Base-by-base conservation (phyloP, 306 rosid species). In the Clitoria ternatea region DNA sequence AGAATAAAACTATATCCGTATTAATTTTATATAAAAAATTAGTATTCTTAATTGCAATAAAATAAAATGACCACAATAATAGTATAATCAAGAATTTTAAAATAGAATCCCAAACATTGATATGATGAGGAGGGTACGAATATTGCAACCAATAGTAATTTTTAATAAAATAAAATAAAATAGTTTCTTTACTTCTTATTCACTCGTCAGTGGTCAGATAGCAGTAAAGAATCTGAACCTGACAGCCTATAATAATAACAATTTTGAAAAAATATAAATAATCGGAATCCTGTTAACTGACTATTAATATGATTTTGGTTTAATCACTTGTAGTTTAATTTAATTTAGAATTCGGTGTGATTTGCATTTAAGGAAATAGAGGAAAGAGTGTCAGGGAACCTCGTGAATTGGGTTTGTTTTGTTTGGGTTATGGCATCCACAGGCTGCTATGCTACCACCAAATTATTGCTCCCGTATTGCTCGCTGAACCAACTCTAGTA, bases 381-480 rank as follows among this genome's bases (percentile, higher is more conserved):
- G 47, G 22, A n/a, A 69, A 53, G 14, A 29, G 47, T 56, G 88
- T 81, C 82, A 78, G 74, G 52, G 76, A 19, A 3, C 85, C 83
- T 88, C 89, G 89, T 83, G 83, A 83, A 85, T 85, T 83, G 90
- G 44, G 70, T 9, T 72, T 66, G 70, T 56, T 70, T 71, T 55
- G 73, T 70, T 42, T 71, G 67, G 20, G 8, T 33, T 17, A 14
- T 32, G 7, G 45, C n/a, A n/a, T n/a, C n/a, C n/a, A n/a, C n/a
- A n/a, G n/a, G n/a, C n/a, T n/a, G n/a, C n/a, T n/a, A n/a, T n/a
- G n/a, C n/a, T 75, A 69, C 84, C 35, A 61, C 18, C 80, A 83
- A 88, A 88, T 88, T 26, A 88, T 86, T 86, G 85, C 89, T 59
- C 86, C 87, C 86, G 85, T 30, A 7, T 50, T 9, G 0, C 35